These are phyloP conservation scores for Russula lepida DNA, from an alignment of 768 basidiomycete species.

Conservation along the genomic window DNA sequence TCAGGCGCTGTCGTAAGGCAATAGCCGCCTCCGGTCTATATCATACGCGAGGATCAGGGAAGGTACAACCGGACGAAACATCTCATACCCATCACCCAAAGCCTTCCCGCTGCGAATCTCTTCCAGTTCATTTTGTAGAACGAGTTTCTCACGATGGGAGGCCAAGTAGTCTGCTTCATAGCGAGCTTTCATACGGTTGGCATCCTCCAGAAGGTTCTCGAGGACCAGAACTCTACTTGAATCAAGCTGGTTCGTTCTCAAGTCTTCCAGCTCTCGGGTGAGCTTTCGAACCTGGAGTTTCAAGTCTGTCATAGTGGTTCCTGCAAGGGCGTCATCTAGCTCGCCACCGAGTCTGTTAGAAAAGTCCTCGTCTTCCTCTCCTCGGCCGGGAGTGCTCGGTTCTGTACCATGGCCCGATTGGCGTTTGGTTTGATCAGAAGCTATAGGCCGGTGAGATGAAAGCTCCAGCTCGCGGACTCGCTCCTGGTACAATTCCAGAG, in stretches of 20 bases:
- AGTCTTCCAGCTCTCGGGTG: slow-evolving; percentile 68
- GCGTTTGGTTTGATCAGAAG: slow-evolving; percentile 26
- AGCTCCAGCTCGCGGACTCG: slow-evolving; percentile 84
- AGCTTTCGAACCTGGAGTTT: slow-evolving; percentile 81
- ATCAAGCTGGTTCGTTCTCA: slow-evolving; percentile 68
- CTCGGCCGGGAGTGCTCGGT: slow-evolving; percentile 27
- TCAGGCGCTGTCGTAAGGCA: slow-evolving; percentile 77
- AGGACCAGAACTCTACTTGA: slow-evolving; percentile 72
- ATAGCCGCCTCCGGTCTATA: slow-evolving; percentile 76
- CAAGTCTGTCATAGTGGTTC: slow-evolving; percentile 85
- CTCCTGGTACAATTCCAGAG: slow-evolving; percentile 85
- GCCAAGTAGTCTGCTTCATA: slow-evolving; percentile 85
- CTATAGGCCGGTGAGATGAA: slow-evolving; percentile 41
- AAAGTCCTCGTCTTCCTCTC: slow-evolving; percentile 35
- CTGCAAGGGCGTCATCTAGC: slow-evolving; percentile 76
- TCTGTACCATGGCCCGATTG: slow-evolving; percentile 39
- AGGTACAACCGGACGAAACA: neutral
- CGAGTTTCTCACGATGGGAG: slow-evolving; percentile 74
- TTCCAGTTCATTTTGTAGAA: slow-evolving; percentile 74
- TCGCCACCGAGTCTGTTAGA: slow-evolving; percentile 71
- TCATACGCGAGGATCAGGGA: neutral
- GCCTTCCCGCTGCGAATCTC: slow-evolving; percentile 85
- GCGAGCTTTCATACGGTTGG: slow-evolving; percentile 79
- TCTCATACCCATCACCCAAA: slow-evolving; percentile 64
- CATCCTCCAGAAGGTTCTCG: slow-evolving; percentile 86